Conservation (phyloP, 257 asterid species). For the Nicotiana sylvestris region DNA sequence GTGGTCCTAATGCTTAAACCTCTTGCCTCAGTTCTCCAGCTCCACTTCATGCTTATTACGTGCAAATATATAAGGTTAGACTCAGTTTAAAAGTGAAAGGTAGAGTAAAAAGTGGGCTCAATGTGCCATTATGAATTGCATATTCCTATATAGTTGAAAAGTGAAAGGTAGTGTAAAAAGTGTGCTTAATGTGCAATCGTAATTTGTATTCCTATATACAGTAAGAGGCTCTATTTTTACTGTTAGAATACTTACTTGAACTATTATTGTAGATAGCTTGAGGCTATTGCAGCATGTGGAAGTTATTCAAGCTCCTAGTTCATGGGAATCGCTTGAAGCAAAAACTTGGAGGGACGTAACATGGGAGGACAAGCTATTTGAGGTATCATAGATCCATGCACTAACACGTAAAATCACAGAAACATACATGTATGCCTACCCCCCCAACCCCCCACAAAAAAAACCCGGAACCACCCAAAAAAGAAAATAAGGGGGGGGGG, state of each 20-base stretch:
- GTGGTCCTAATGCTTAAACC: background rate
- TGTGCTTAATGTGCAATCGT: background rate
- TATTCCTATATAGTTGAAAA: background rate
- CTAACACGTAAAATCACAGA: background rate
- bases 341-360: constrained; percentile 56
- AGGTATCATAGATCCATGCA: constrained; percentile 35
- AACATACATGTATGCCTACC: background rate
- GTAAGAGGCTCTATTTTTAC: background rate
- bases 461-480: background rate
- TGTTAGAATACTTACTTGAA: constrained; percentile 2
- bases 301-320: constrained; percentile 56
- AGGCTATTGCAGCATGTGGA: constrained; percentile 83
- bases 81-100: background rate
- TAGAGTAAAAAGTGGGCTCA: background rate
- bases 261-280: constrained; percentile 53
- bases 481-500: background rate
- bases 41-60: background rate
- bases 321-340: constrained; percentile 55
- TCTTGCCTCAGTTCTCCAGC: background rate
- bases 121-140: background rate
- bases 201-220: background rate
- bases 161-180: background rate
- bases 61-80: background rate
- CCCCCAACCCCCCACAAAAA: background rate
- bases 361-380: constrained; percentile 74